Conservation (phyloP, 257 asterid species). For the Solanum bulbocastanum region DNA sequence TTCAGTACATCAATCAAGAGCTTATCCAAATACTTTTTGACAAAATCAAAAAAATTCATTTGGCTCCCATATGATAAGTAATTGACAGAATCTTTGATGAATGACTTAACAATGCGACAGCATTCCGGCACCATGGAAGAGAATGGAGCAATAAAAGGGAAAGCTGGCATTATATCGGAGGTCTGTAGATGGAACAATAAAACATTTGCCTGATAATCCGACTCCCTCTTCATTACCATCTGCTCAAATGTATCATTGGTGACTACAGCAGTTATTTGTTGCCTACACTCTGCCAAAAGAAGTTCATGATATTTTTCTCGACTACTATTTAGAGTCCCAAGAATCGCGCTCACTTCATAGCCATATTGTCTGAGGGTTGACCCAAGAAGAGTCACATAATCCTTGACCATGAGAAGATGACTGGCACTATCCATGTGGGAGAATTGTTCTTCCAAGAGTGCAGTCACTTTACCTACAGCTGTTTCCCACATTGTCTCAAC, state of each 20-base stretch:
- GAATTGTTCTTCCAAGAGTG: slow-evolving; percentile 65
- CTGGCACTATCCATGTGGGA: slow-evolving; percentile 80
- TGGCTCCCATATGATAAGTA: slow-evolving; percentile 77
- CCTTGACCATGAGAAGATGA: slow-evolving; percentile 81
- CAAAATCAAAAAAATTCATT: slow-evolving; percentile 74
- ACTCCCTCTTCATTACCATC: slow-evolving; percentile 88
- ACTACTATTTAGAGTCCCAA: slow-evolving; percentile 60
- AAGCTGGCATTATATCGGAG: slow-evolving; percentile 92
- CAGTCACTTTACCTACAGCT: slow-evolving; percentile 55
- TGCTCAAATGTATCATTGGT: slow-evolving; percentile 53
- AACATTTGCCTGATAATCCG: slow-evolving; percentile 84
- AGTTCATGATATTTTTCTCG: slow-evolving; percentile 81
- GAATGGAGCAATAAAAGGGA: slow-evolving; percentile 87
- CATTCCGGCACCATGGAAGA: slow-evolving; percentile 87
- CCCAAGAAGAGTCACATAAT: slow-evolving; percentile 87
- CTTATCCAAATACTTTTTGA: slow-evolving; percentile 65
- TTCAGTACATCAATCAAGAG: slow-evolving; percentile 77
- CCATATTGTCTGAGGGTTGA: slow-evolving; percentile 83
- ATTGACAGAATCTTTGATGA: slow-evolving; percentile 73
- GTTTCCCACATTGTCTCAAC: slow-evolving; percentile 95
- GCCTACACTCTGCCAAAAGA: slow-evolving; percentile 65
- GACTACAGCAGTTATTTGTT: slow-evolving; percentile 51
- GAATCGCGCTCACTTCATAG: slow-evolving; percentile 63
- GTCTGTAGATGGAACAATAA: slow-evolving; percentile 78
- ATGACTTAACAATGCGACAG: slow-evolving; percentile 69